A percentile compares a stretch with the other conserved stretches of the same genome.
These are phyloP conservation scores for Stylosanthes scabra DNA, from an alignment of 331 rosid species.

Conservation along the genomic window DNA sequence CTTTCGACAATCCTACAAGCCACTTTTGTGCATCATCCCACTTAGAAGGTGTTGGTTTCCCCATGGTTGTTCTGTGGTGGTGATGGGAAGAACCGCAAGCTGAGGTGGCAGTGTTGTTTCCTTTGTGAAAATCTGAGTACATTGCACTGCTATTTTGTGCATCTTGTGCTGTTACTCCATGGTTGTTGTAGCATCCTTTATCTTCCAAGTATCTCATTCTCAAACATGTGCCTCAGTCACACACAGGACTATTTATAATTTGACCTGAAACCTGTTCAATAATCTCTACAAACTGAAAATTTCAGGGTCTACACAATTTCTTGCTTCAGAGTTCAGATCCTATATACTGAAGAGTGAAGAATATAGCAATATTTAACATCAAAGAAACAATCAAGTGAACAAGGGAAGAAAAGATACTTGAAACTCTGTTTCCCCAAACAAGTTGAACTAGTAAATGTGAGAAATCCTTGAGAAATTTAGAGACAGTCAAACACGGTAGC, in stretches of 20 bases:
- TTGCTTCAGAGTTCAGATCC: conserved; percentile 40
- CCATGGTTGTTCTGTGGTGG: conserved; percentile 55
- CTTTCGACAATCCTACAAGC: conserved; percentile 92
- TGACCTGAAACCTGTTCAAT: conserved; percentile 17
- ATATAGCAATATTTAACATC: conserved; percentile 26
- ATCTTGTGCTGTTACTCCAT: conserved; percentile 57
- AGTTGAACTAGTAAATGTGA: conserved; percentile 6
- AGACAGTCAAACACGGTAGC: conserved; percentile 16
- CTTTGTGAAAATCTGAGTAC: conserved; percentile 81
- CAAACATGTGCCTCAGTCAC: conserved; percentile 17
- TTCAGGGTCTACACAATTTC: conserved; percentile 25
- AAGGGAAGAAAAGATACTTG: conserved; percentile 25
- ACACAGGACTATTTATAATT: conserved; percentile 9
- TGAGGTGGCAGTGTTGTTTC: conserved; percentile 42
- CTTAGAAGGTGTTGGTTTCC: conserved; percentile 94
- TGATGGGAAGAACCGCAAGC: conserved; percentile 56
- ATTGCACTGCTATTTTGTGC: conserved; percentile 49
- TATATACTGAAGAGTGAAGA: conserved; percentile 29
- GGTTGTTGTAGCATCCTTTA: conserved; percentile 64
- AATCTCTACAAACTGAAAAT: conserved; percentile 17
- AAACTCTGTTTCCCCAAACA: conserved; percentile 26
- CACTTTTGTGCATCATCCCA: conserved; percentile 99
- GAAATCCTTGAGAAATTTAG: background rate
- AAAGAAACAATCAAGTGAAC: background rate
- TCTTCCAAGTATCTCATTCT: conserved; percentile 88